Evolutionary conservation across 208 protist genomes (phyloP), one percentile per base, ranked within the genome.

Genomic region (Polymyxa betae): DNA sequence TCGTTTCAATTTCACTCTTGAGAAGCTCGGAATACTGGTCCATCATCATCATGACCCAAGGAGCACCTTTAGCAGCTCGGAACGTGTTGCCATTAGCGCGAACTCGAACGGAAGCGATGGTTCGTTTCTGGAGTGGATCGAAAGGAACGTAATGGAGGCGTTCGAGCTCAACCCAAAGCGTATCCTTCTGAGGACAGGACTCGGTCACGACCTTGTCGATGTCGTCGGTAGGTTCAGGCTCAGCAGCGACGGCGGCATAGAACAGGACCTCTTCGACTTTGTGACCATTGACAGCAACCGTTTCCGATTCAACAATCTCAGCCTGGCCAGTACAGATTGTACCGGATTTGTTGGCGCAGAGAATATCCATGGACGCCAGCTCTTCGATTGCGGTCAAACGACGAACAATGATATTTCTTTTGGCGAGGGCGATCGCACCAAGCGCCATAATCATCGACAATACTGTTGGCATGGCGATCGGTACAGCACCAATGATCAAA

Each of bases 31-130:
- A 60, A 43, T 82, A 82, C 72, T 43, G 5, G 72, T 82, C 72
- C 72, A 82, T 82, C 35, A 12, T 82, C 35, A 82, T 20, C 12
- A 82, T 20, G 5, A 82, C n/a, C 35, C 40, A 43, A 20, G 72
- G 72, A 45, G 72, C 40, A n/a, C 72, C 72, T 35, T 45, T 82
- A 5, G n/a, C 72, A 43, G 40, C 72, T 35, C 72, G 72, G 5
- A 82, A 82, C n/a, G 72, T 82, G 72, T 82, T 82, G 5, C 72
- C 72, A n/a, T 82, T 82, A 43, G 72, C 72, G n/a, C 72, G 72
- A 35, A 82, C 72, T 12, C 72, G 72, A 35, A 82, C 72, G 5
- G 72, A 82, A 5, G 72, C 72, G 16, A 82, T n/a, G 16, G 72
- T 43, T 12, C n/a, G 5, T 82, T 82, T 35, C n/a, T 35, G n/a